Base-by-base conservation (phyloP, 2,329 filamentous ascomycete species). In the Thielaviopsis populi region DNA sequence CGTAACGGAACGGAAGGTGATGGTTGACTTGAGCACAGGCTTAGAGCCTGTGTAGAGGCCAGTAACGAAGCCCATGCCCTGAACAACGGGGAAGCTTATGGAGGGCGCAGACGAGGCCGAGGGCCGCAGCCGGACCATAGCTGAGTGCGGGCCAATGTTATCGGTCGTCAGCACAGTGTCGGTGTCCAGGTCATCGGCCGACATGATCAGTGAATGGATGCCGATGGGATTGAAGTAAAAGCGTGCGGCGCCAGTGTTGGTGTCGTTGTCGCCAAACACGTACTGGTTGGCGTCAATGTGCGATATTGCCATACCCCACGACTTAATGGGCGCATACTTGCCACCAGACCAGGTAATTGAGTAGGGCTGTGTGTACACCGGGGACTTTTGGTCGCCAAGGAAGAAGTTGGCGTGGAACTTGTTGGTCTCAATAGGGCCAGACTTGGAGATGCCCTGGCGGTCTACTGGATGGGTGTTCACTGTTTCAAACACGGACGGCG, bases 51-150 rank as follows among this genome's bases (percentile, higher is more conserved):
- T 79, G 73, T 91, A 97, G 19, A 87, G 73, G 0, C 80, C 91
- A 3, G 91, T 96, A 19, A 96, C 78, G 69, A 91, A 95, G 0
- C 83, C 86, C 84, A 95, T 94, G 11, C 94, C 94, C 71, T 97
- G 92, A 0, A 95, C 84, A 7, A 96, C 71, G 0, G 91, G 91
- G 68, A 95, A 90, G 0, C 83, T 86, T 22, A 97, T 80, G 1
- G 80, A 77, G 0, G 86, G 81, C 1, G 77, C 72, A 7, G 80
- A 78, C 2, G 76, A 76, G n/a, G 73, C 70, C 24, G 78, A 75
- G 2, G 79, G 78, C 61, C 76, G 80, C 40, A 97, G 77, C 54
- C 88, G 86, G 56, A 90, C 83, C 67, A 89, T 84, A 15, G 75
- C 80, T 42, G 77, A 88, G 70, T 77, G 86, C 62, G 78, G 82